Base-by-base conservation (phyloP, 768 basidiomycete genomes). In the Lactarius quietus region DNA sequence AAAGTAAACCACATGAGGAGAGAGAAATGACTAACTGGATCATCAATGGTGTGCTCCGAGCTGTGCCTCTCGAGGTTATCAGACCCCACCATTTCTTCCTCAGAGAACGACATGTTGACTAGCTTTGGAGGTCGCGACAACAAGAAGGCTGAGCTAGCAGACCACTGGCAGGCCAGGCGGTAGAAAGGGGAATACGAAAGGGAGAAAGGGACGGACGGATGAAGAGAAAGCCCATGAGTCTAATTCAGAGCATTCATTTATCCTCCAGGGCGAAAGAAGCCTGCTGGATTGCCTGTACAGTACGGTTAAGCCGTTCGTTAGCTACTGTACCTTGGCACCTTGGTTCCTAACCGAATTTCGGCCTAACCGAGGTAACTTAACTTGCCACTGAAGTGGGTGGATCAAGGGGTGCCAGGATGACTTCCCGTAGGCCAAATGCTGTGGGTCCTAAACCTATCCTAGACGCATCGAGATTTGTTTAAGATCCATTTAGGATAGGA, bases 21-120 rank as follows among this genome's bases (percentile, higher is more conserved):
- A 45, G 36, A 45, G 35, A 45, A 28, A 31, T 6, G 48, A 51
- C 23, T 26, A 15, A 51, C 48, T 3, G 48, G 0, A 51, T 6
- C 23, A 51, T 26, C 48, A 14, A 26, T 15, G 14, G 39, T 31
- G 7, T 33, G 9, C 2, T 17, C 39, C 3, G 2, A 12, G 52
- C 33, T 35, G 17, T 33, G 63, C 52, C 62, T 73, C 67, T 69
- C 69, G 29, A 61, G 57, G 56, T 69, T 68, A 23, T 12, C 3
- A 20, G 62, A 61, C 33, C 64, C 59, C 65, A n/a, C n/a, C n/a
- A 72, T 72, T 60, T 72, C 70, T 39, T 70, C 70, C 52, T 59
- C 10, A 29, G 67, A 64, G n/a, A n/a, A n/a, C n/a, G n/a, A n/a
- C n/a, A n/a, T n/a, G n/a, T n/a, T n/a, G n/a, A n/a, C n/a, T n/a